Percentiles rank a stretch among this genome's conserved stretches.
phyloP scores from a whole-genome alignment of 2,329 filamentous ascomycete species.

The Neoscytalidium dimidiatum region DNA sequence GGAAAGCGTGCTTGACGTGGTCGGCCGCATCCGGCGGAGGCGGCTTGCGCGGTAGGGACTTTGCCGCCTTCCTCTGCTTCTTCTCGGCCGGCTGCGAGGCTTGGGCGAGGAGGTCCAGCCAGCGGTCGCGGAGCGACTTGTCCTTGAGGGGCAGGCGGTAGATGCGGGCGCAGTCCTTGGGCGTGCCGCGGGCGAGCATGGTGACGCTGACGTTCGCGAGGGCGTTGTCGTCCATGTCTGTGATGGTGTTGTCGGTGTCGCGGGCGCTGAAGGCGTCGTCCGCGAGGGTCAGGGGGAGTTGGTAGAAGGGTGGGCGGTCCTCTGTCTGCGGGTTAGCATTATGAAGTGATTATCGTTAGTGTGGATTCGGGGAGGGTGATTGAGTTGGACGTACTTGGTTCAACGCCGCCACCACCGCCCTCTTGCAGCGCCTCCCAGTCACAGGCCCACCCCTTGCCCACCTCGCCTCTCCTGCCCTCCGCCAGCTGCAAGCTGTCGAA shows the following conservation, averaged over 20 bases:
- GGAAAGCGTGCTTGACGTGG: conserved; percentile 52
- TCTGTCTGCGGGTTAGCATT: background rate
- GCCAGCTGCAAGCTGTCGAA: conserved; percentile 77
- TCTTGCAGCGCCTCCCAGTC: conserved; percentile 65
- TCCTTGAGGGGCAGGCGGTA: conserved; percentile 74
- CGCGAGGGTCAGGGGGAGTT: background rate
- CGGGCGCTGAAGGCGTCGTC: conserved; percentile 12
- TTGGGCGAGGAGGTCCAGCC: conserved; percentile 65
- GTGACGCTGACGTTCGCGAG: conserved; percentile 67
- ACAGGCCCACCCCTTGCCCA: conserved; percentile 80
- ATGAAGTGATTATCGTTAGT: no score
- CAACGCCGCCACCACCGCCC: background rate
- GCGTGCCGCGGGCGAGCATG: conserved; percentile 70
- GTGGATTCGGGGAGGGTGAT: no score
- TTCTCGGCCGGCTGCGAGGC: conserved; percentile 26
- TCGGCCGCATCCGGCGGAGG: conserved; percentile 39
- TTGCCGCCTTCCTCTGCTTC: background rate
- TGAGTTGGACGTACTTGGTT: no score
- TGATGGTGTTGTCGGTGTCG: conserved; percentile 18
- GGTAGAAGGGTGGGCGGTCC: background rate
- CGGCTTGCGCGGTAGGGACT: conserved; percentile 30
- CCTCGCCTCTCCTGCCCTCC: conserved; percentile 72
- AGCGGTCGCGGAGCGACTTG: conserved; percentile 63
- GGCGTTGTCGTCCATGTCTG: background rate
- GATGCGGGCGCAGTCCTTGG: conserved; percentile 72